Conservation (phyloP, 1,139 yeast genomes). For the Geotrichum siamense region DNA sequence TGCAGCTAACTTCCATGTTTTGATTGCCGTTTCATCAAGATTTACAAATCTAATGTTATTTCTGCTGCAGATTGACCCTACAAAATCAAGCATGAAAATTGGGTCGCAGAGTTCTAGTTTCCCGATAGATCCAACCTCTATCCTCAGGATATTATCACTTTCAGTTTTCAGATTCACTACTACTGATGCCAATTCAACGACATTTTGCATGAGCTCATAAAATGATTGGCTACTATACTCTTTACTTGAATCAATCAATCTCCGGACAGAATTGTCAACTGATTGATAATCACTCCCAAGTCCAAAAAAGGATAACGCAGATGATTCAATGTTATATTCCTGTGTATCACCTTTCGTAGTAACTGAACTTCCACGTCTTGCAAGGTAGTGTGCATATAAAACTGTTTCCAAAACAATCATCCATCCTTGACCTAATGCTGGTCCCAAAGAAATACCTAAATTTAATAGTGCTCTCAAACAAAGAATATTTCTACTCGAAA, state of each 20-base stretch:
- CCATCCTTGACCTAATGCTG: conserved; percentile 66
- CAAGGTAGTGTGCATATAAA: conserved; percentile 60
- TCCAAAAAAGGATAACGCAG: conserved; percentile 24
- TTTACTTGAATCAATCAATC: conserved; percentile 54
- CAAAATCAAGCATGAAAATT: conserved; percentile 25
- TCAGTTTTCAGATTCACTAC: conserved; percentile 9
- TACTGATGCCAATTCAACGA: conserved; percentile 40
- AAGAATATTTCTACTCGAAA: conserved; percentile 57
- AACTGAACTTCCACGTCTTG: conserved; percentile 23
- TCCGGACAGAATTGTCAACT: conserved; percentile 50
- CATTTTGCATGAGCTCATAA: conserved; percentile 39
- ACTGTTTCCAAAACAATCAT: conserved; percentile 55
- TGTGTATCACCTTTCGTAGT: conserved; percentile 10
- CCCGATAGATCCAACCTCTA: conserved; percentile 20
- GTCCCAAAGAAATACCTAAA: conserved; percentile 71
- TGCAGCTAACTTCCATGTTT: conserved; percentile 42
- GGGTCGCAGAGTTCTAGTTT: conserved; percentile 20
- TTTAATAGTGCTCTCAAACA: conserved; percentile 73
- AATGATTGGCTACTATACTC: conserved; percentile 49
- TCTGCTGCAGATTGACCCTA: conserved; percentile 43
- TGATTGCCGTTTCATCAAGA: conserved; percentile 25
- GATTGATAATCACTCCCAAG: conserved; percentile 42
- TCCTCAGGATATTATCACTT: conserved; percentile 6
- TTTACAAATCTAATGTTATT: conserved; percentile 47
- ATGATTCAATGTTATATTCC: conserved; percentile 16